Conservation (phyloP, 805 yeast genomes). For the Diddensiella transvaalensis region DNA sequence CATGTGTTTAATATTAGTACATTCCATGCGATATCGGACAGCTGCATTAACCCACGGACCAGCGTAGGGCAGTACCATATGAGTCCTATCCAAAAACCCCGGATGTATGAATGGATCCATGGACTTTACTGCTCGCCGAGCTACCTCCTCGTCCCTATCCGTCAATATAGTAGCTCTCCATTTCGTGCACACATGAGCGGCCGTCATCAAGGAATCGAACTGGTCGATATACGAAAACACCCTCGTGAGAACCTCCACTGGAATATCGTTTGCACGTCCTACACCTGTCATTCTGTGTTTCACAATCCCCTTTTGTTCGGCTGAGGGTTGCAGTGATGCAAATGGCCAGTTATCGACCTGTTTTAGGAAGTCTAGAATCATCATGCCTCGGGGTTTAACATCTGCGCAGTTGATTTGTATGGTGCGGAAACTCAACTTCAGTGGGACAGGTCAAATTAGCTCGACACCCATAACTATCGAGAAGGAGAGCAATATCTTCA, state of each 20-base stretch:
- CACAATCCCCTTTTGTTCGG: too few species aligned
- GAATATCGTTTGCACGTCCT: too few species aligned
- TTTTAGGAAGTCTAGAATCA: too few species aligned
- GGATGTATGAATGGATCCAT: conserved; percentile 1
- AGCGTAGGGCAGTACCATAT: background rate
- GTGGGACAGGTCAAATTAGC: too few species aligned
- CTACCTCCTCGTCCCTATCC: background rate
- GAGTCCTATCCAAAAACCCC: background rate
- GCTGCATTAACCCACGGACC: conserved; percentile 3
- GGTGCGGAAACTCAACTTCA: too few species aligned
- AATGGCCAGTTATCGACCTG: too few species aligned
- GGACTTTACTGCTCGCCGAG: background rate
- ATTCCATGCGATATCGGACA: background rate
- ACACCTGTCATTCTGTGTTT: too few species aligned
- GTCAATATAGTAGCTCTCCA: background rate
- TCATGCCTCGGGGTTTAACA: too few species aligned
- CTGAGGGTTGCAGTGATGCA: too few species aligned
- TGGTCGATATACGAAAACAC: background rate
- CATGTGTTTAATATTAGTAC: background rate
- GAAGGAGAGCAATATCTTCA: too few species aligned
- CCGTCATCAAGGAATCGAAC: background rate
- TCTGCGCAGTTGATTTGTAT: too few species aligned
- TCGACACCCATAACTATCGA: too few species aligned
- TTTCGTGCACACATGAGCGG: background rate
- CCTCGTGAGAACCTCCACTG: background rate